Evolutionary conservation across 106 monocot genomes (phyloP).

Genomic region (Dactylorhiza incarnata): DNA sequence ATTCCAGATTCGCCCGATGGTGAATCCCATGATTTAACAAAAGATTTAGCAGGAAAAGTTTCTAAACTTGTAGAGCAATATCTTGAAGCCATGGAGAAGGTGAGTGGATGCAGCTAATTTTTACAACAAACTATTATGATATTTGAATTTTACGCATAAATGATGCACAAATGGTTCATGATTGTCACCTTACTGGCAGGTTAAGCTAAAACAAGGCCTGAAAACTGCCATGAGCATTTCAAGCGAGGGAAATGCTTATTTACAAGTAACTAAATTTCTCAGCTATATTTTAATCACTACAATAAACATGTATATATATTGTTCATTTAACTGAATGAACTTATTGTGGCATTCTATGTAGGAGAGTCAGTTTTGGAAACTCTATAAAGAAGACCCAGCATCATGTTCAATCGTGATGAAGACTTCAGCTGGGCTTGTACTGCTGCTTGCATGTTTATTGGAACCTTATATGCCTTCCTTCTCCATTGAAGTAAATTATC

Average conservation of each 20-base stretch:
- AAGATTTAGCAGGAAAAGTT: slow-evolving; percentile 49
- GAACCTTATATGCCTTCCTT: slow-evolving; percentile 99
- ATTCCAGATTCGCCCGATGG: slow-evolving; percentile 70
- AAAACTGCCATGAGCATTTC: slow-evolving; percentile 93
- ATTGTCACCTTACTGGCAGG: slow-evolving; percentile 29
- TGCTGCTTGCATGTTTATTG: slow-evolving; percentile 79
- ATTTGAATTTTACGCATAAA: not conserved
- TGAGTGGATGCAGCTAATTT: slow-evolving; percentile 11
- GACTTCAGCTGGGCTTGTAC: slow-evolving; percentile 85
- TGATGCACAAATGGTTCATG: slow-evolving; percentile 1
- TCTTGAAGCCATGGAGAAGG: slow-evolving; percentile 98
- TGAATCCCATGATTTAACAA: slow-evolving; percentile 64
- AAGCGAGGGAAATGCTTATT: slow-evolving; percentile 84
- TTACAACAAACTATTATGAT: not conserved
- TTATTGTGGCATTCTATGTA: slow-evolving; percentile 15
- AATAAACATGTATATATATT: not conserved
- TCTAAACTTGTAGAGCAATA: slow-evolving; percentile 63
- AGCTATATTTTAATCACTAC: not conserved
- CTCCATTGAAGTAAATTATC: slow-evolving; percentile 56
- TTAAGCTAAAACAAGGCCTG: slow-evolving; percentile 90
- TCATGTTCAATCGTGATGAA: slow-evolving; percentile 81
- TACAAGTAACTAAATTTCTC: slow-evolving; percentile 45
- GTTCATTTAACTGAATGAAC: not conserved
- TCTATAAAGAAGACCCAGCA: slow-evolving; percentile 78
- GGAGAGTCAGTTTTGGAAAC: slow-evolving; percentile 97